Evolutionary conservation across 2,329 filamentous ascomycete genomes (phyloP).

Genomic region (Phaeophleospora eucalypticola): DNA sequence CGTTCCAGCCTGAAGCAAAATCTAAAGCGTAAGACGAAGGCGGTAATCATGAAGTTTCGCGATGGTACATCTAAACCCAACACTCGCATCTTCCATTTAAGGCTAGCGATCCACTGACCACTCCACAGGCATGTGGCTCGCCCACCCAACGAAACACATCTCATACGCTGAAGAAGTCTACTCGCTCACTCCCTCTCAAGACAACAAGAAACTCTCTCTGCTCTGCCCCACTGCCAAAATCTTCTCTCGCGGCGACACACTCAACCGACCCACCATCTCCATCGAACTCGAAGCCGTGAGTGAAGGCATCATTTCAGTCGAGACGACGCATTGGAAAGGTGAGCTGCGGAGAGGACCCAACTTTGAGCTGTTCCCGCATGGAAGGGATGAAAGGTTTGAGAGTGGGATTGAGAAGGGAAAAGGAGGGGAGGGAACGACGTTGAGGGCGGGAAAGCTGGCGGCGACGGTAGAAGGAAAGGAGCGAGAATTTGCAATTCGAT

Average conservation of each 20-base stretch:
- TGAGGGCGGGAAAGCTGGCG: constrained; percentile 50
- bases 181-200: constrained; percentile 44
- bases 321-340: constrained; percentile 57
- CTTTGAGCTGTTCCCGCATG: constrained; percentile 57
- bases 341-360: constrained; percentile 51
- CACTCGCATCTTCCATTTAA: neutral
- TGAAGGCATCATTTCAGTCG: constrained; percentile 58
- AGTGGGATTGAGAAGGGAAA: constrained; percentile 34
- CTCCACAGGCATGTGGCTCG: constrained; percentile 58
- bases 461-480: constrained; percentile 49
- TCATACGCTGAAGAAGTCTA: constrained; percentile 65
- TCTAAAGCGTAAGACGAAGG: too few species aligned
- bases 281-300: constrained; percentile 53
- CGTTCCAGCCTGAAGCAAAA: too few species aligned
- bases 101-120: neutral
- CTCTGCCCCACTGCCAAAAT: constrained; percentile 58
- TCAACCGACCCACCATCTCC: constrained; percentile 6
- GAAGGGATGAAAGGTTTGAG: too few species aligned
- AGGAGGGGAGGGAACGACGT: constrained; percentile 44
- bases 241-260: constrained; percentile 49
- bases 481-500: constrained; percentile 54
- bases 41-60: constrained; percentile 7
- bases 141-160: constrained; percentile 56
- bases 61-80: neutral
- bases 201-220: constrained; percentile 49